Evolutionary conservation across 148 eudicot species (phyloP).

Genomic region (Silene uniflora): DNA sequence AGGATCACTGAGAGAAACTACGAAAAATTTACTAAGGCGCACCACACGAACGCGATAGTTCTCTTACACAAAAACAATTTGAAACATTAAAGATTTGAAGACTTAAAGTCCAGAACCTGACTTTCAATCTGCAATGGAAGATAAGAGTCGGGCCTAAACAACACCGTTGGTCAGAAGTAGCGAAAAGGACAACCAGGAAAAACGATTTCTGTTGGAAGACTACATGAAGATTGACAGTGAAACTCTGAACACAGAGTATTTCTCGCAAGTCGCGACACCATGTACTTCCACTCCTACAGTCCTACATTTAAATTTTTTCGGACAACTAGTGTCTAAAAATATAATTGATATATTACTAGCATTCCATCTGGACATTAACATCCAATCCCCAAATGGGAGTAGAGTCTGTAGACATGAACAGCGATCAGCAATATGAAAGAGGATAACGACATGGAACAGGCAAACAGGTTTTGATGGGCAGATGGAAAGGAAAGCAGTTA

Average conservation of each 20-base stretch:
- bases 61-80: not conserved
- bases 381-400: not conserved
- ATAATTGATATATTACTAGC: not conserved
- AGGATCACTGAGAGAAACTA: not conserved
- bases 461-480: not conserved
- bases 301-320: not conserved
- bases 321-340: not conserved
- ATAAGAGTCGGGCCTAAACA: not conserved
- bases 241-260: not conserved
- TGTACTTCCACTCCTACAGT: not conserved
- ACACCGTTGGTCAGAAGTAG: conserved; percentile 1
- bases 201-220: not conserved
- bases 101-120: not conserved
- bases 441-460: not conserved
- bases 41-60: not conserved
- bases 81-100: not conserved
- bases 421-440: not conserved
- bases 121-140: conserved; percentile 4
- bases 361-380: not conserved
- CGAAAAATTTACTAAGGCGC: not conserved
- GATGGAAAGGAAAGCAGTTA: not conserved
- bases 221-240: not conserved
- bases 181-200: not conserved
- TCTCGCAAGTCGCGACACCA: not conserved
- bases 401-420: not conserved